Evolutionary conservation across 176 grass and related monocot species (phyloP).

Genomic region (Chrysopogon serrulatus): DNA sequence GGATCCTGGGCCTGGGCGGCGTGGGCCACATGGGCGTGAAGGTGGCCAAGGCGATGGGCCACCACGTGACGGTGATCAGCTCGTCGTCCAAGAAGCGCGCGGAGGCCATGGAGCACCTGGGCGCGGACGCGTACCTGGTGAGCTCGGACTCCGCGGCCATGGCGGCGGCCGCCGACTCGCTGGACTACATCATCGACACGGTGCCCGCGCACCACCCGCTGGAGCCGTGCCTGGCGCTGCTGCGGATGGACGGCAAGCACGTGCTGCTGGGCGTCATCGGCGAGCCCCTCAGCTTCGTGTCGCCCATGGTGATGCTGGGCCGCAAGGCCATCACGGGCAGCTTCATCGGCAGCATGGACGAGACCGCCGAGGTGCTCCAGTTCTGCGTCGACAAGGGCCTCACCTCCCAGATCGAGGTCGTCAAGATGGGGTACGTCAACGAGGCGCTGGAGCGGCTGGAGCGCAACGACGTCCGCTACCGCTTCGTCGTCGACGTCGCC

Average conservation of each 20-base stretch:
- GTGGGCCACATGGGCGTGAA: conserved; percentile 99
- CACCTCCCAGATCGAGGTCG: conserved; percentile 80
- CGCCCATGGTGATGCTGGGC: conserved; percentile 82
- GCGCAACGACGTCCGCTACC: conserved; percentile 91
- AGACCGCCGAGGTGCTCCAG: conserved; percentile 67
- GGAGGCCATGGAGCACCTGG: conserved; percentile 84
- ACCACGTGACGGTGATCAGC: conserved; percentile 96
- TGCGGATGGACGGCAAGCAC: conserved; percentile 72
- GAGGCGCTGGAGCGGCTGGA: conserved; percentile 74
- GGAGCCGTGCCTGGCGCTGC: conserved; percentile 80
- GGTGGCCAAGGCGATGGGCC: conserved; percentile 84
- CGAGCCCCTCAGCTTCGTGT: conserved; percentile 79
- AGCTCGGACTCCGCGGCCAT: conserved; percentile 67
- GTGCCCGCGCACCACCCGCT: conserved; percentile 78
- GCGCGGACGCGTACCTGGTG: conserved; percentile 83
- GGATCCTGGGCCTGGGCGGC: conserved; percentile 78
- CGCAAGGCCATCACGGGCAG: conserved; percentile 80
- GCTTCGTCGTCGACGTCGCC: conserved; percentile 92
- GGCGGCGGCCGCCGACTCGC: conserved; percentile 44
- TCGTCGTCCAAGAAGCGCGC: conserved; percentile 72
- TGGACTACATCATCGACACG: conserved; percentile 99
- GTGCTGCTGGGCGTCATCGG: conserved; percentile 85
- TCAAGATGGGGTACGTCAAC: conserved; percentile 97
- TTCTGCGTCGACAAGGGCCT: conserved; percentile 82
- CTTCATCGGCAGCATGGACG: conserved; percentile 84